phyloP scores from a whole-genome alignment of 306 rosid genomes.

The Potentilla sterilis region DNA sequence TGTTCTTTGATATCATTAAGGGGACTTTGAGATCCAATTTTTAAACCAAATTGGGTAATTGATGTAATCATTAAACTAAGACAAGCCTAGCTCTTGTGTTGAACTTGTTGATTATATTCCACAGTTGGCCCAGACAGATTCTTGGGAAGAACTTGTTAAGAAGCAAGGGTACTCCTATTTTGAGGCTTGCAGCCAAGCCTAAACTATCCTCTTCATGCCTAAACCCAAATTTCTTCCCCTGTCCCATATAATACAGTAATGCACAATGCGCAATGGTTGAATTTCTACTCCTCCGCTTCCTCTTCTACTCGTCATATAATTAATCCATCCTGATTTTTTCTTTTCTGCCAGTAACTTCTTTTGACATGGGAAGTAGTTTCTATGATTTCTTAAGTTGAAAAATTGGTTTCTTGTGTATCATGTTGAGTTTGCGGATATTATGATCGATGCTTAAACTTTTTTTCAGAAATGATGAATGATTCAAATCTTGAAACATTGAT shows the following conservation, averaged over 20 bases:
- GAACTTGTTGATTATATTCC: background rate
- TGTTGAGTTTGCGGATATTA: background rate
- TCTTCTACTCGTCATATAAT: background rate
- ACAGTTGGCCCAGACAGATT: constrained; percentile 11
- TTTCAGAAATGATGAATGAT: background rate
- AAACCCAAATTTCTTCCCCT: background rate
- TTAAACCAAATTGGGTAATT: background rate
- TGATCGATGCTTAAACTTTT: background rate
- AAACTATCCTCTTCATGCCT: background rate
- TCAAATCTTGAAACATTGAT: background rate
- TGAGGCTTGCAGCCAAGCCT: background rate
- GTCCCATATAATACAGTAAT: background rate
- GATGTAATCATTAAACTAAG: background rate
- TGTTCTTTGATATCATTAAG: background rate
- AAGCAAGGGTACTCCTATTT: background rate
- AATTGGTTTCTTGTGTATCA: too few relatives aligned
- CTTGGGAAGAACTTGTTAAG: background rate
- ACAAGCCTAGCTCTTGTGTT: background rate
- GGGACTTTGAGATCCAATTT: background rate
- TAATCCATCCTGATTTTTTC: too few relatives aligned
- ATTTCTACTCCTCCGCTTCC: background rate
- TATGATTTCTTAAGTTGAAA: background rate
- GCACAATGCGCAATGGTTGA: background rate
- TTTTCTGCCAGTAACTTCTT: too few relatives aligned
- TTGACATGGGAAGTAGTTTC: background rate